Percentiles rank a stretch among this genome's conserved stretches.
phyloP scores from a whole-genome alignment of 1,284 basidiomycete species.

The Leccinum griseonigrum region DNA sequence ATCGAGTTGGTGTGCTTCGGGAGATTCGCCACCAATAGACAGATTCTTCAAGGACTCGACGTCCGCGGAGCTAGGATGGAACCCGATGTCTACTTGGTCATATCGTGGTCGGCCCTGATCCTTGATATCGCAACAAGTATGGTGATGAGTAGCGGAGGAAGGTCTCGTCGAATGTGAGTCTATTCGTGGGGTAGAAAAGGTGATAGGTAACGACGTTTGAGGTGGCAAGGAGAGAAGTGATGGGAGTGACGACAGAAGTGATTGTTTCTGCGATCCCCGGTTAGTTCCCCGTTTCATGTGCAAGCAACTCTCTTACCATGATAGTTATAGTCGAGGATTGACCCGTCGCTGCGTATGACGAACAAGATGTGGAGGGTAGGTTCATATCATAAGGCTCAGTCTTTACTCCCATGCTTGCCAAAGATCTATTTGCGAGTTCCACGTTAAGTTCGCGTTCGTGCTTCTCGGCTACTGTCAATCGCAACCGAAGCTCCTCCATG shows the following conservation, averaged over 20 bases:
- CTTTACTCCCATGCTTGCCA: constrained; percentile 45
- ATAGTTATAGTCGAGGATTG: constrained; percentile 63
- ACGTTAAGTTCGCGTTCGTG: constrained; percentile 63
- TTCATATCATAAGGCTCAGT: constrained; percentile 49
- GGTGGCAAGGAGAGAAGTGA: constrained; percentile 66
- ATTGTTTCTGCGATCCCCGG: constrained; percentile 42
- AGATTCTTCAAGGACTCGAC: constrained; percentile 31
- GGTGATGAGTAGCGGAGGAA: constrained; percentile 51
- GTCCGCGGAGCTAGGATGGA: constrained; percentile 53
- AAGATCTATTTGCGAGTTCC: constrained; percentile 48
- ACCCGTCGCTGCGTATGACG: constrained; percentile 41
- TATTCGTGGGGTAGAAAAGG: constrained; percentile 52
- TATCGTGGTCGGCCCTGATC: constrained; percentile 58
- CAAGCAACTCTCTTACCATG: constrained; percentile 51
- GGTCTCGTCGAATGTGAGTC: constrained; percentile 37
- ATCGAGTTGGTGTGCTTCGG: constrained; percentile 50
- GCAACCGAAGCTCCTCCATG: constrained; percentile 62
- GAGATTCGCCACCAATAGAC: constrained; percentile 27
- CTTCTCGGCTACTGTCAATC: constrained; percentile 61
- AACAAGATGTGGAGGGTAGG: constrained; percentile 40
- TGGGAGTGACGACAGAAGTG: constrained; percentile 69
- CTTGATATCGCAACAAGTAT: constrained; percentile 46
- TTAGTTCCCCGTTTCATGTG: constrained; percentile 17
- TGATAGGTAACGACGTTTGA: constrained; percentile 49
- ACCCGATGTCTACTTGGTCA: constrained; percentile 39